These are phyloP conservation scores for Candida qinlingensis DNA, from an alignment of 805 yeast species.

Conservation along the genomic window DNA sequence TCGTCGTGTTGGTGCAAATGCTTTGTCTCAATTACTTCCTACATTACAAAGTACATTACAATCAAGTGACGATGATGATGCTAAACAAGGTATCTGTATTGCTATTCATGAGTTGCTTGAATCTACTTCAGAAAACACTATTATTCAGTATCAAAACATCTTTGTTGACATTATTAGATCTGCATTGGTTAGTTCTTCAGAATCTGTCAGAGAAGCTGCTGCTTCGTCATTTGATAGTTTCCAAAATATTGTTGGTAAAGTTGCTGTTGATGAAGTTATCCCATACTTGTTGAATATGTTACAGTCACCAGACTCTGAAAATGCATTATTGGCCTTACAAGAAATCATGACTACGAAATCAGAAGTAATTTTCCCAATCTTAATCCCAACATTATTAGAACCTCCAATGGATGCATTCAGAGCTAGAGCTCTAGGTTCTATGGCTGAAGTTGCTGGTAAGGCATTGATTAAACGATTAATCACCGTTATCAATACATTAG, in stretches of 20 bases:
- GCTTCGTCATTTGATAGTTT: slow-evolving; percentile 86
- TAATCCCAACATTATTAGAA: slow-evolving; percentile 76
- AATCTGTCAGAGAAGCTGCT: slow-evolving; percentile 82
- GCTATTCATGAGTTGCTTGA: slow-evolving; percentile 83
- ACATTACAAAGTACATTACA: slow-evolving; percentile 64
- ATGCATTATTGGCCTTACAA: slow-evolving; percentile 81
- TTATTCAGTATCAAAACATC: slow-evolving; percentile 57
- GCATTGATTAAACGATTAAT: slow-evolving; percentile 72
- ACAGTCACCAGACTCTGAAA: slow-evolving; percentile 55
- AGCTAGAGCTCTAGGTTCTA: slow-evolving; percentile 81
- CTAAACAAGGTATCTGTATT: slow-evolving; percentile 94
- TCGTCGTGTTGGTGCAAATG: slow-evolving; percentile 86
- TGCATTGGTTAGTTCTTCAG: slow-evolving; percentile 70
- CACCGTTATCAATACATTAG: slow-evolving; percentile 66
- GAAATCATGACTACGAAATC: slow-evolving; percentile 90
- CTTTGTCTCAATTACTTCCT: slow-evolving; percentile 79
- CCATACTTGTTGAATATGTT: slow-evolving; percentile 76
- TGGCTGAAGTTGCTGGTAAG: slow-evolving; percentile 86
- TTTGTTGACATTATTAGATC: slow-evolving; percentile 73
- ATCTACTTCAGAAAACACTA: slow-evolving; percentile 58
- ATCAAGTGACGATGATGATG: slow-evolving; percentile 57
- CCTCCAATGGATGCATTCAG: slow-evolving; percentile 81
- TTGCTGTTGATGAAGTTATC: slow-evolving; percentile 81
- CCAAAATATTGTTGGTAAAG: slow-evolving; percentile 75
- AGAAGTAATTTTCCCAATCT: slow-evolving; percentile 87